Conservation (phyloP, 805 yeast genomes). For the Candida sphagnicola region DNA sequence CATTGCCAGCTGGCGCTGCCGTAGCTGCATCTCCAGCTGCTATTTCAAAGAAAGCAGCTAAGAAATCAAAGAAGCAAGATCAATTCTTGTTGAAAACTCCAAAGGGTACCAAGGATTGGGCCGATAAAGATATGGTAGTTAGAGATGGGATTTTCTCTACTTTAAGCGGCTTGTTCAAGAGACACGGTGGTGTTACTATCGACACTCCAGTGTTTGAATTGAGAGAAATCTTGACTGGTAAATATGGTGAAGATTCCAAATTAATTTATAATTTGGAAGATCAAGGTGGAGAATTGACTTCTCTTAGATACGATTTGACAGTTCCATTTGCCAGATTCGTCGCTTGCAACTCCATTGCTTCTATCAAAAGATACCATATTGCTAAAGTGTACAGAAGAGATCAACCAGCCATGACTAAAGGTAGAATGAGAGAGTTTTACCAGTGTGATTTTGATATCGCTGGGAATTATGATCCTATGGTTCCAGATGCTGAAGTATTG, state of each 20-base stretch:
- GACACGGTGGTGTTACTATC: conserved; percentile 97
- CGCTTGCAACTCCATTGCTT: conserved; percentile 89
- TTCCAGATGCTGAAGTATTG: conserved; percentile 91
- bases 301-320: conserved; percentile 92
- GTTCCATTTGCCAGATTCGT: conserved; percentile 98
- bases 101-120: conserved; percentile 97
- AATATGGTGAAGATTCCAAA: conserved; percentile 98
- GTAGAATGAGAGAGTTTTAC: conserved; percentile 99
- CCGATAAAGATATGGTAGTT: conserved; percentile 94
- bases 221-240: conserved; percentile 92
- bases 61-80: conserved; percentile 41
- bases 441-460: conserved; percentile 99
- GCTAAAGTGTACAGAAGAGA: conserved; percentile 99
- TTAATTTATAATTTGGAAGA: conserved; percentile 93
- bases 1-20: conserved; percentile 7
- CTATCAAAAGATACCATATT: conserved; percentile 91
- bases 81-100: conserved; percentile 88
- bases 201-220: conserved; percentile 98
- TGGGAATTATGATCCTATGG: conserved; percentile 89
- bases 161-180: conserved; percentile 72
- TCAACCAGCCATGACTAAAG: conserved; percentile 99
- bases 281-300: conserved; percentile 97
- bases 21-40: conserved; percentile 6
- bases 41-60: conserved; percentile 14
- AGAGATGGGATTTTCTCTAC: conserved; percentile 82